phyloP scores from a whole-genome alignment of 2,329 filamentous ascomycete genomes.

The Fusarium irregulare region DNA sequence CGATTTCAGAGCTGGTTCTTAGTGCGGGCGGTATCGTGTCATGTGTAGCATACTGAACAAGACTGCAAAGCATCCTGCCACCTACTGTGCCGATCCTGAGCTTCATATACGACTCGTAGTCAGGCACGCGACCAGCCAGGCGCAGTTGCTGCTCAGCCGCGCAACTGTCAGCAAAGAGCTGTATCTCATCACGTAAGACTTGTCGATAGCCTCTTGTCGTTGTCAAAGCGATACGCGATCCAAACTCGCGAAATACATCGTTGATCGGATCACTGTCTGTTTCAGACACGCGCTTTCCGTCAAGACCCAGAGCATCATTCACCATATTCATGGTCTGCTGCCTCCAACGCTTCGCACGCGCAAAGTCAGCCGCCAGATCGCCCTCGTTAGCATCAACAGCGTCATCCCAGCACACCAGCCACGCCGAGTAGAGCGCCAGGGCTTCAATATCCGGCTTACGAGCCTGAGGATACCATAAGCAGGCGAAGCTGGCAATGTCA shows the following conservation, averaged over 20 bases:
- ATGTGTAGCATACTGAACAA: constrained; percentile 44
- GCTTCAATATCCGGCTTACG: constrained; percentile 28
- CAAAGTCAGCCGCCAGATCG: constrained; percentile 45
- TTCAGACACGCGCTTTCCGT: not conserved
- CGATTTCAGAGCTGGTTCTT: constrained; percentile 7
- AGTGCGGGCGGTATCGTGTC: constrained; percentile 21
- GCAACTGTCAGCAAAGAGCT: constrained; percentile 43
- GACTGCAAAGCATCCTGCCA: constrained; percentile 42
- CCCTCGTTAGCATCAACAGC: constrained; percentile 47
- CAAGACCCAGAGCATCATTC: constrained; percentile 32
- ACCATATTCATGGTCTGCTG: constrained; percentile 37
- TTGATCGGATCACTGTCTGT: constrained; percentile 38
- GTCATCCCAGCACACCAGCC: constrained; percentile 52
- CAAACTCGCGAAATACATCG: constrained; percentile 43
- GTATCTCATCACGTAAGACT: constrained; percentile 39
- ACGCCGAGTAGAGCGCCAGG: constrained; percentile 44
- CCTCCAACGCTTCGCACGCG: constrained; percentile 44
- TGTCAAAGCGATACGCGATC: constrained; percentile 16
- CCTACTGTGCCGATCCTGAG: constrained; percentile 47
- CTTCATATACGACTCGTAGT: constrained; percentile 46
- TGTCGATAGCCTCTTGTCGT: constrained; percentile 27
- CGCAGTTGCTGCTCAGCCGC: constrained; percentile 46
- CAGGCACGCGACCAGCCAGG: constrained; percentile 40
- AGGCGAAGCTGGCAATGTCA: constrained; percentile 45
- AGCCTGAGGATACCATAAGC: constrained; percentile 43